Conservation (phyloP, 306 rosid genomes). For the Lathyrus aphaca region DNA sequence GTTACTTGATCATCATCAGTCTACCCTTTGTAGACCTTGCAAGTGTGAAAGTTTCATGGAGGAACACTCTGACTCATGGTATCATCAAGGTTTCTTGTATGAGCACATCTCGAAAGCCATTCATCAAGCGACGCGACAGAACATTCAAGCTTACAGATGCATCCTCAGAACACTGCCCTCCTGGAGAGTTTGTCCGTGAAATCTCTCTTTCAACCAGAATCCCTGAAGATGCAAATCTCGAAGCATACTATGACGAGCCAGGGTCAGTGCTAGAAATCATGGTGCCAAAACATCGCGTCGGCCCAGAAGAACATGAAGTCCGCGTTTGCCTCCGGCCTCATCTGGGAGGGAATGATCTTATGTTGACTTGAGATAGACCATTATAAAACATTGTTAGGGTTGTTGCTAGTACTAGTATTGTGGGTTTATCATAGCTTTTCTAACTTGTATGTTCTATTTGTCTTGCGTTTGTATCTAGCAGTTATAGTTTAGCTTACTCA, state of each 20-base stretch:
- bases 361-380: constrained; percentile 55
- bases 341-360: constrained; percentile 50
- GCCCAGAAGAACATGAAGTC: constrained; percentile 65
- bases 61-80: constrained; percentile 78
- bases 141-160: constrained; percentile 84
- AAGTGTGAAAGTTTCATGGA: constrained; percentile 91
- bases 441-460: constrained; percentile 40
- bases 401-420: constrained; percentile 41
- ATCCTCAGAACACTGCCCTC: constrained; percentile 88
- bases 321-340: constrained; percentile 54
- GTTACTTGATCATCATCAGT: constrained; percentile 79
- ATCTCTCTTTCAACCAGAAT: constrained; percentile 79
- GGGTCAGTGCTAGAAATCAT: constrained; percentile 88
- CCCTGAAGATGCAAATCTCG: constrained; percentile 88
- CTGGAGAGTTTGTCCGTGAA: constrained; percentile 88
- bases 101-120: constrained; percentile 76
- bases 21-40: constrained; percentile 86
- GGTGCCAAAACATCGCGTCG: constrained; percentile 60
- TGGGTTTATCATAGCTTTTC: constrained; percentile 39
- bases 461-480: constrained; percentile 36
- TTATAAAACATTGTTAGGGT: constrained; percentile 45
- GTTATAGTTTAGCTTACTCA: constrained; percentile 35
- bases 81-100: constrained; percentile 87
- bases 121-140: constrained; percentile 75
- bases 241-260: constrained; percentile 86